Conservation (phyloP, 345 rosid species). For the Linum usitatissimum region DNA sequence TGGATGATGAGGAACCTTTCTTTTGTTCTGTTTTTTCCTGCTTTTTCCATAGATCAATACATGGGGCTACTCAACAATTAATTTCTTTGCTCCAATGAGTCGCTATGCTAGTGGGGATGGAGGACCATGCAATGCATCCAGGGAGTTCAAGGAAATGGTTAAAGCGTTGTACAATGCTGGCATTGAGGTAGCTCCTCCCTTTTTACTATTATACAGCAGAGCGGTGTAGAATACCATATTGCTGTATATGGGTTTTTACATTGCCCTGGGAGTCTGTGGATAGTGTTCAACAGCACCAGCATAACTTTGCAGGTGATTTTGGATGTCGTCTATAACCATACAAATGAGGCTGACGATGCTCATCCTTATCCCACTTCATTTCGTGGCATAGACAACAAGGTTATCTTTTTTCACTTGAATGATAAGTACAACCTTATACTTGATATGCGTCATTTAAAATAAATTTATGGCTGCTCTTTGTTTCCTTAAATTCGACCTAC, state of each 20-base stretch:
- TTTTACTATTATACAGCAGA: constrained; percentile 1
- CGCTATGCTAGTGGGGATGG: constrained; percentile 85
- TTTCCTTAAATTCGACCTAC: constrained; percentile 20
- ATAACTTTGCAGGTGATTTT: constrained; percentile 54
- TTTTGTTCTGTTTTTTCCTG: neutral
- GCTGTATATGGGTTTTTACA: neutral
- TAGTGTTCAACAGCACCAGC: constrained; percentile 6
- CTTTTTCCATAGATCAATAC: constrained; percentile 55
- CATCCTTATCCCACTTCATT: constrained; percentile 82
- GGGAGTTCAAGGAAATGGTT: constrained; percentile 88
- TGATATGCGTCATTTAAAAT: too few relatives aligned
- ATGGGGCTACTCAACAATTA: constrained; percentile 96
- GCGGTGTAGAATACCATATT: constrained; percentile 1
- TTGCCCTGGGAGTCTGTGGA: neutral
- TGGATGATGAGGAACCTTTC: neutral
- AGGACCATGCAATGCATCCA: constrained; percentile 66
- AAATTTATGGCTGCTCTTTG: too few relatives aligned
- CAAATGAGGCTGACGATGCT: constrained; percentile 83
- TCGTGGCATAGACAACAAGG: constrained; percentile 96
- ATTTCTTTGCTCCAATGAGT: constrained; percentile 95
- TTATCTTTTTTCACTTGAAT: constrained; percentile 6
- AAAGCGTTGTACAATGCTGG: constrained; percentile 86
- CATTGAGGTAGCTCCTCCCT: constrained; percentile 53
- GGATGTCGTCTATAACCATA: constrained; percentile 95
- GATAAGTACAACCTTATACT: too few relatives aligned